These are phyloP conservation scores for Penicillium sp. DNA, from an alignment of 2,329 filamentous ascomycete species.

Conservation along the genomic window DNA sequence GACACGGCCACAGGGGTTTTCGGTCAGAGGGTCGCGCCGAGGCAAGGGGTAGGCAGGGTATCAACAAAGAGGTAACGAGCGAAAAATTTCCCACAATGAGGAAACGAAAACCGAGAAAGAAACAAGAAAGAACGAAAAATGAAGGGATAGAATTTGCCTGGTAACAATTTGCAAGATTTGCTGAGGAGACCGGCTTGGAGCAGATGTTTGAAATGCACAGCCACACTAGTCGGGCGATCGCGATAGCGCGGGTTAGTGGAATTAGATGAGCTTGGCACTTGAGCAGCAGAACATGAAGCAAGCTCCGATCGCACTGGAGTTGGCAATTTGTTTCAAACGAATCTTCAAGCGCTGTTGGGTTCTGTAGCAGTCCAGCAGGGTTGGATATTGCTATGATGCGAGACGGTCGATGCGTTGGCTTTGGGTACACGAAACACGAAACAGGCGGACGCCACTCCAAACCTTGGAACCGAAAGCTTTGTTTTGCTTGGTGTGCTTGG, in stretches of 20 bases:
- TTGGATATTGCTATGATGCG: neutral
- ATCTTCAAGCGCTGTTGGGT: neutral
- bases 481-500: neutral
- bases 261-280: conserved; percentile 2
- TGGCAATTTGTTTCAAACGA: neutral
- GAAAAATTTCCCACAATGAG: neutral
- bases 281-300: neutral
- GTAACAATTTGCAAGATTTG: conserved; percentile 1
- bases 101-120: neutral
- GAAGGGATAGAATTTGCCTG: conserved; percentile 5
- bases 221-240: conserved; percentile 7
- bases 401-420: neutral
- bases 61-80: conserved; percentile 9
- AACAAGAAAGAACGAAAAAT: neutral
- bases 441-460: neutral
- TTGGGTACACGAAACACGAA: neutral
- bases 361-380: neutral
- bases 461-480: neutral
- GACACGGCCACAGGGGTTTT: conserved; percentile 2
- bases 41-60: conserved; percentile 2
- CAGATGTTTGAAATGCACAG: conserved; percentile 4
- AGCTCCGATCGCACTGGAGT: neutral
- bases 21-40: neutral
- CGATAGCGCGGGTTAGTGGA: neutral
- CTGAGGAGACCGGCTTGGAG: neutral